These are phyloP conservation scores for Penicillium atrosanguineum DNA, from an alignment of 495 filamentous ascomycete genomes.

Conservation along the genomic window DNA sequence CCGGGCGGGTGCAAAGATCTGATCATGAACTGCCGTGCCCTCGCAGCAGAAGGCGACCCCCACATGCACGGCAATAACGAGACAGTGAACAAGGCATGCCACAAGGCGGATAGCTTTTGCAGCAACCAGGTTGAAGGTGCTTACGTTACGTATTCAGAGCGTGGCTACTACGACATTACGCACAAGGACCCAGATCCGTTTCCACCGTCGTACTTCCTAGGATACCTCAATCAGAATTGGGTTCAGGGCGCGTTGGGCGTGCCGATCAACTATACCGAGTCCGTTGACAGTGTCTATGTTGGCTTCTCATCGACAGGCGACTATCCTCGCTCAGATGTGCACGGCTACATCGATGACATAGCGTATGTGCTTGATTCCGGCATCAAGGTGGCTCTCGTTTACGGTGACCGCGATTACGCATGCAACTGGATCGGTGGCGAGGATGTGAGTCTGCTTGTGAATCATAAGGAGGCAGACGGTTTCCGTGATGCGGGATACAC, in stretches of 20 bases:
- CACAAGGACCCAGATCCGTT: slow-evolving; percentile 55
- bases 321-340: slow-evolving; percentile 43
- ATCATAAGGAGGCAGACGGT: slow-evolving; percentile 36
- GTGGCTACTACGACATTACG: slow-evolving; percentile 65
- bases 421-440: slow-evolving; percentile 53
- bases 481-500: slow-evolving; percentile 53
- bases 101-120: slow-evolving; percentile 37
- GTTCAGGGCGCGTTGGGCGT: slow-evolving; percentile 65
- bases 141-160: slow-evolving; percentile 30
- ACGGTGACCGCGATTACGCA: slow-evolving; percentile 62
- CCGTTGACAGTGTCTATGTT: slow-evolving; percentile 42
- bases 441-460: slow-evolving; percentile 38
- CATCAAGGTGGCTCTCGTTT: slow-evolving; percentile 67
- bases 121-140: slow-evolving; percentile 35
- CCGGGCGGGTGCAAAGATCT: slow-evolving; percentile 61
- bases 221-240: slow-evolving; percentile 60
- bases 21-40: slow-evolving; percentile 46
- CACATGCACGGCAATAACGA: slow-evolving; percentile 43
- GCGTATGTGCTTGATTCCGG: slow-evolving; percentile 51
- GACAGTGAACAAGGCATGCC: slow-evolving; percentile 42
- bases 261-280: slow-evolving; percentile 63
- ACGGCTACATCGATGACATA: slow-evolving; percentile 51
- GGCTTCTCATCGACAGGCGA: slow-evolving; percentile 52
- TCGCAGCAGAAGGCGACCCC: slow-evolving; percentile 42
- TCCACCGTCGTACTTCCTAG: slow-evolving; percentile 59